phyloP scores from a whole-genome alignment of 371 early-diverging fungal species.

The Mucor piriformis region DNA sequence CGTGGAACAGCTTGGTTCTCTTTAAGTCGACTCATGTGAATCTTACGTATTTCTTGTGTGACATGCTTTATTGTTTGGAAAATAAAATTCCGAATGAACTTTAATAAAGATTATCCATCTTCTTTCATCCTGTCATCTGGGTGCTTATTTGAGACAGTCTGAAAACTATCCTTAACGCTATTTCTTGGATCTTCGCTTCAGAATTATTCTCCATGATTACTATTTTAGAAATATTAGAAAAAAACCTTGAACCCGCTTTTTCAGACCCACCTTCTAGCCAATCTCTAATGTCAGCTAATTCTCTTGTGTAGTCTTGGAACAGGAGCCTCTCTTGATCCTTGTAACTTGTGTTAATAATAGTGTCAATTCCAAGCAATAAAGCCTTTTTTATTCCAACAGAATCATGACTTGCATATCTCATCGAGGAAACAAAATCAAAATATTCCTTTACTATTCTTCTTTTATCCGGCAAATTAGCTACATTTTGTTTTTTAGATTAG shows the following conservation, averaged over 20 bases:
- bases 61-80: not conserved
- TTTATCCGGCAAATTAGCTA: slow-evolving; percentile 48
- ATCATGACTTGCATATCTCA: slow-evolving; percentile 32
- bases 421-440: slow-evolving; percentile 46
- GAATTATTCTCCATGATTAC: slow-evolving; percentile 14
- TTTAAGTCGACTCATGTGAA: slow-evolving; percentile 15
- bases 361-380: slow-evolving; percentile 40
- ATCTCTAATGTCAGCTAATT: slow-evolving; percentile 34
- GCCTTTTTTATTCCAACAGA: slow-evolving; percentile 33
- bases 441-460: slow-evolving; percentile 47
- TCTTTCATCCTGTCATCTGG: slow-evolving; percentile 10
- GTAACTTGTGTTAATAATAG: slow-evolving; percentile 38
- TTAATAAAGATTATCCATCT: slow-evolving; percentile 11
- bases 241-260: not conserved
- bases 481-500: not conserved
- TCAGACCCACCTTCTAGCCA: slow-evolving; percentile 44
- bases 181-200: slow-evolving; percentile 14
- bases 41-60: slow-evolving; percentile 8
- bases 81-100: not conserved
- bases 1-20: not conserved
- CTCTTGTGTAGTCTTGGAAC: slow-evolving; percentile 32
- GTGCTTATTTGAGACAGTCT: slow-evolving; percentile 15
- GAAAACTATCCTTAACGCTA: slow-evolving; percentile 2
- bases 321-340: slow-evolving; percentile 33
- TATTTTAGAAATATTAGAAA: not conserved